Percentiles rank a stretch among this genome's conserved stretches.
Evolutionary conservation across 1,284 basidiomycete species (phyloP).

Genomic region (Sanghuangporus baumii): DNA sequence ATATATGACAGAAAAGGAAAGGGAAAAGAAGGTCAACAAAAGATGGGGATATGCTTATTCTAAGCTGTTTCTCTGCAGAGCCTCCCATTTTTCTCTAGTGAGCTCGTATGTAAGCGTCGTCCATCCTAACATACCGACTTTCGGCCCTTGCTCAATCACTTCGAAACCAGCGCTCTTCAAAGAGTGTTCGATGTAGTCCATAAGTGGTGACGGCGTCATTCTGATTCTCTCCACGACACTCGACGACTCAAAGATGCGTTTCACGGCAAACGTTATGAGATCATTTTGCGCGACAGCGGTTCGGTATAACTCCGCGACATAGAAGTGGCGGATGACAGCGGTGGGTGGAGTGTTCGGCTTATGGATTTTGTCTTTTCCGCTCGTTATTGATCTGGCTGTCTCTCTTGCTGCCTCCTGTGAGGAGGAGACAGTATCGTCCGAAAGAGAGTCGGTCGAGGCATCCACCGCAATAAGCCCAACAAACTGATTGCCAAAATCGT

Average conservation of each 20-base stretch:
- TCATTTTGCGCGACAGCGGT: constrained; percentile 55
- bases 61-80: not conserved
- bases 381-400: constrained; percentile 1
- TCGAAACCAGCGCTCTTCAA: constrained; percentile 49
- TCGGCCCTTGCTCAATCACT: constrained; percentile 36
- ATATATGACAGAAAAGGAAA: not conserved
- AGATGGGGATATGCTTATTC: not conserved
- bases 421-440: constrained; percentile 25
- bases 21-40: not conserved
- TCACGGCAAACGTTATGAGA: constrained; percentile 53
- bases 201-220: constrained; percentile 44
- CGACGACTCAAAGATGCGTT: constrained; percentile 47
- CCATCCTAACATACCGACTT: constrained; percentile 52
- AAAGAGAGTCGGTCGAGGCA: constrained; percentile 39
- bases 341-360: constrained; percentile 35
- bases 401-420: not conserved
- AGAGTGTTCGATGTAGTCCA: constrained; percentile 42
- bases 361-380: constrained; percentile 20
- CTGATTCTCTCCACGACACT: constrained; percentile 39
- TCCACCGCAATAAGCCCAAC: constrained; percentile 71
- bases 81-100: constrained; percentile 37
- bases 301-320: constrained; percentile 62
- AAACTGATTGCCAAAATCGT: constrained; percentile 54
- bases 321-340: constrained; percentile 73
- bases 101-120: constrained; percentile 38